phyloP scores from a whole-genome alignment of 345 rosid genomes.

The Brassica cretica region DNA sequence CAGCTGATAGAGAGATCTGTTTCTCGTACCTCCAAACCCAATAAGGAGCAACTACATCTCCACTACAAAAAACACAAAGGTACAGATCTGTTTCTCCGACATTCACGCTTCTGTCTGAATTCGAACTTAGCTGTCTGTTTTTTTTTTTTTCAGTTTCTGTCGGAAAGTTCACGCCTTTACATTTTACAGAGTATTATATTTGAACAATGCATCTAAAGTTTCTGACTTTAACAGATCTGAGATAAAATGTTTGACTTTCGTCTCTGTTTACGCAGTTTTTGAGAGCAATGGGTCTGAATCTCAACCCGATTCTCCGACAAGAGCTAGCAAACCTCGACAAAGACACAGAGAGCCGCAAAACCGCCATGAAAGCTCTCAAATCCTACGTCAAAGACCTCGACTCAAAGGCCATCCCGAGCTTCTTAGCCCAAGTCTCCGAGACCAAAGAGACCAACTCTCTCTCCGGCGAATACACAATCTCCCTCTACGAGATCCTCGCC shows the following conservation, averaged over 20 bases:
- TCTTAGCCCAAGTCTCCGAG: constrained; percentile 94
- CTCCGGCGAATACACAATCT: constrained; percentile 91
- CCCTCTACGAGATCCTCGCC: constrained; percentile 91
- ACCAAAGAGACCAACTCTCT: constrained; percentile 81
- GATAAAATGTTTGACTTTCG: not conserved
- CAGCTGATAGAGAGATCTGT: constrained; percentile 25
- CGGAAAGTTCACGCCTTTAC: constrained; percentile 8
- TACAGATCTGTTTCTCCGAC: constrained; percentile 28
- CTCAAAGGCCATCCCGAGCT: constrained; percentile 80
- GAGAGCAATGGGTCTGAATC: constrained; percentile 55
- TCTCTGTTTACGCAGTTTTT: constrained; percentile 19
- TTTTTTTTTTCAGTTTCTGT: not conserved
- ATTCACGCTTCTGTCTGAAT: not conserved
- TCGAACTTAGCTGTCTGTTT: not conserved
- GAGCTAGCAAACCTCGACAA: constrained; percentile 92
- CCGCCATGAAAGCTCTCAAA: constrained; percentile 90
- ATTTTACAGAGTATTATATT: not conserved
- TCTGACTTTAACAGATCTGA: constrained; percentile 2
- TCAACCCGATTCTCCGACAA: constrained; percentile 64
- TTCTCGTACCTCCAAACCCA: not conserved
- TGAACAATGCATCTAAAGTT: not conserved
- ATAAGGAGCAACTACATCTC: not conserved
- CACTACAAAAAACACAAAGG: not conserved
- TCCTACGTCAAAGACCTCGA: constrained; percentile 86
- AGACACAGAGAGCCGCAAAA: constrained; percentile 85